Base-by-base conservation (phyloP, 805 yeast species). In the Metschnikowia reukaufii region DNA sequence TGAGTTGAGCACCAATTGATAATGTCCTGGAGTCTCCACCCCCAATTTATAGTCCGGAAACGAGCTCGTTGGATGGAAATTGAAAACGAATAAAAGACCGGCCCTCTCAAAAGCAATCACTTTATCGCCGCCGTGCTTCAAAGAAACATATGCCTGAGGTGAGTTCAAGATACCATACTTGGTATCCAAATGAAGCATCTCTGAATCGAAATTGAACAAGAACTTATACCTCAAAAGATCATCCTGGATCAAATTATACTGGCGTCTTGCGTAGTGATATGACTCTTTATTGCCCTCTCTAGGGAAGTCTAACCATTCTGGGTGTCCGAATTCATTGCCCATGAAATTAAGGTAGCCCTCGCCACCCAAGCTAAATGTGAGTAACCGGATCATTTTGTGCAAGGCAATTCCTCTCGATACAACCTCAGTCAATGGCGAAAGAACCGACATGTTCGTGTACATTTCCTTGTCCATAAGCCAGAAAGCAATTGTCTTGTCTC, bases 391-490 rank as follows among this genome's bases (percentile, higher is more conserved):
- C 81, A 94, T 67, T 65, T 92, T 92, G 70, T 92, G 99, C 52
- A 92, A 74, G 16, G 96, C 82, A 36, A 94, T 68, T 30, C 99
- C 99, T 54, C 99, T 81, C 59, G 90, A 96, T 53, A 92, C 76
- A 10, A 84, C 78, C 3, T 87, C 86, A 1, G 96, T 86, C 42
- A 85, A 71, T 44, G 83, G 87, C 1, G 88, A 71, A 37, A 91
- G 61, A 1, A 75, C 75, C 13, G 95, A 84, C 99, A 92, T 92
- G 68, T 90, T 83, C 30, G 97, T 92, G 67, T 92, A 92, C 98
- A 92, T 91, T 56, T 91, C 96, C 52, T 92, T 90, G 69, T 92
- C 99, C 98, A 92, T 92, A 47, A 92, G 76, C 99, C 99, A 94
- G 63, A 92, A 92, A 0, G 98, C 98, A 49, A 92, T 70, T 2